Evolutionary conservation across 2,329 filamentous ascomycete genomes (phyloP), one percentile per base, ranked within the genome.

Genomic region (Pseudogymnoascus sp.): DNA sequence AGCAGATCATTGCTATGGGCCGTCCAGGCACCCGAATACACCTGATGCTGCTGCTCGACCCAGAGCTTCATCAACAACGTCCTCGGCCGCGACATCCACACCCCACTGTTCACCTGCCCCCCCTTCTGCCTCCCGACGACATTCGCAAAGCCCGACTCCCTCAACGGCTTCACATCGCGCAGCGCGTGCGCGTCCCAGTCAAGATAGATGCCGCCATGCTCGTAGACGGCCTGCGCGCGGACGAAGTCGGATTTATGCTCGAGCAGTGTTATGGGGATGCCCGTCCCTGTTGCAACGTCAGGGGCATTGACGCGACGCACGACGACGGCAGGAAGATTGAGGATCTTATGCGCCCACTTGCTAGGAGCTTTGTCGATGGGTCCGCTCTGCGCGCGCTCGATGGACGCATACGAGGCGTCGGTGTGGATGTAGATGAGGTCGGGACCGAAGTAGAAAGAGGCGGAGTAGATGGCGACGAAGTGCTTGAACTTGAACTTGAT

Each of bases 161-260:
- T 67, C 3, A 72, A 65, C 3, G 63, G 63, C 8, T 60, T 56
- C 18, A 72, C 34, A 7, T 69, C 65, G 9, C 68, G 69, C 1
- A 73, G 64, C 2, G 69, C 65, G 2, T 72, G 60, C 1, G 68
- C 69, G 59, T 73, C 72, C n/a, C 63, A 64, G 65, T 73, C 72
- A 3, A 73, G 63, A 62, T 74, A 74, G 7, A 72, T 46, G 5
- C 72, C 71, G 38, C 72, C 72, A 25, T 66, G 66, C 3, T 65
- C 18, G 4, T 64, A 62, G 12, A 74, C 62, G 9, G 67, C 67
- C 7, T 66, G 61, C n/a, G 71, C 63, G 16, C 72, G 71, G 3
- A 72, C 23, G 31, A 72, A 70, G 64, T 72, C 72, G 31, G 71
- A 67, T 18, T 67, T 68, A 66, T 74, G 71, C 63, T 70, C 68